Evolutionary conservation across 2,329 filamentous ascomycete genomes (phyloP).

Genomic region (Allantophomopsis cytisporea): DNA sequence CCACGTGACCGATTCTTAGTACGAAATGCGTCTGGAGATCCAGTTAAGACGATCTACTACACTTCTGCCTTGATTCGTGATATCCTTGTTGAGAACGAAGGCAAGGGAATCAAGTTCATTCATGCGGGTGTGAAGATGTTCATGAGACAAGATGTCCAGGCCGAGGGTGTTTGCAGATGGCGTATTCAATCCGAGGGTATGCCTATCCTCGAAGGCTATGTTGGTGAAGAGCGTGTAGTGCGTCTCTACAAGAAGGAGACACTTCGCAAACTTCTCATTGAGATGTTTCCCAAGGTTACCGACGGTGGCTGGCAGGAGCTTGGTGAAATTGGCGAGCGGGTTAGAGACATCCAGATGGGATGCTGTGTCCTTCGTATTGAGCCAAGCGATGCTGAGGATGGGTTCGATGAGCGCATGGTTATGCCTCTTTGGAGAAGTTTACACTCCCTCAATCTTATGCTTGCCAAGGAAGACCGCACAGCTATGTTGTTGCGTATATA

Average conservation of each 20-base stretch:
- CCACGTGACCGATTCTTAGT: slow-evolving; percentile 91
- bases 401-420: slow-evolving; percentile 65
- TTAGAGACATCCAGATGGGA: slow-evolving; percentile 71
- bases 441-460: slow-evolving; percentile 87
- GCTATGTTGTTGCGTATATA: slow-evolving; percentile 87
- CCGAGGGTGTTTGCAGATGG: slow-evolving; percentile 79
- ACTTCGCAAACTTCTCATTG: slow-evolving; percentile 68
- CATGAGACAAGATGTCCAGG: slow-evolving; percentile 90
- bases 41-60: slow-evolving; percentile 94
- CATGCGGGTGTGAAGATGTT: slow-evolving; percentile 98
- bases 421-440: slow-evolving; percentile 91
- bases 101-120: slow-evolving; percentile 85
- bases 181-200: slow-evolving; percentile 92
- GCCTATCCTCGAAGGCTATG: slow-evolving; percentile 80
- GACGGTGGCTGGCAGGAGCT: slow-evolving; percentile 62
- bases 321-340: slow-evolving; percentile 76
- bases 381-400: slow-evolving; percentile 49
- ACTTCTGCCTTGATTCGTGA: slow-evolving; percentile 73
- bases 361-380: slow-evolving; percentile 84
- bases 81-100: slow-evolving; percentile 78
- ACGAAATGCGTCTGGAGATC: slow-evolving; percentile 77
- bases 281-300: slow-evolving; percentile 91
- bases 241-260: slow-evolving; percentile 66
- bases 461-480: slow-evolving; percentile 89
- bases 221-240: slow-evolving; percentile 66